A percentile compares a stretch with the other conserved stretches of the same genome.
phyloP scores from a whole-genome alignment of 805 yeast species.

The Alloascoidea hylecoeti region DNA sequence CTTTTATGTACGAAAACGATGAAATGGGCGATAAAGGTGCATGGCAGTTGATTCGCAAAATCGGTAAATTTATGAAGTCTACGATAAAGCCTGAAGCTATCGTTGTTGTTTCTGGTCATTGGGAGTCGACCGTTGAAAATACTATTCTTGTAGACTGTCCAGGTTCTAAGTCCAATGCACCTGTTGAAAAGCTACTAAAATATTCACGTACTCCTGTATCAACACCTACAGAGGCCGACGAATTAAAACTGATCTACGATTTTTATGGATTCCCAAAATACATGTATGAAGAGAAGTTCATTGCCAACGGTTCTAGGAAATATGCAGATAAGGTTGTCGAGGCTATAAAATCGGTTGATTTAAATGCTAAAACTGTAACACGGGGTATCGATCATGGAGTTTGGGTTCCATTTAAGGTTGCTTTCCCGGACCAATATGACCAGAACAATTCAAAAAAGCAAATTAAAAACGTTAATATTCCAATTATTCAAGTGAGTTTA shows the following conservation, averaged over 20 bases:
- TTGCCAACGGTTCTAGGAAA: conserved; percentile 25
- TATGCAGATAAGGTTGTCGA: conserved; percentile 30
- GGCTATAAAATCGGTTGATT: conserved; percentile 26
- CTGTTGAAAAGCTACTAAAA: conserved; percentile 4
- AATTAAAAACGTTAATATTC: conserved; percentile 16
- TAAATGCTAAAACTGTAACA: conserved; percentile 26
- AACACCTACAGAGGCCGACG: conserved; percentile 13
- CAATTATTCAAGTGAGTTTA: conserved; percentile 27
- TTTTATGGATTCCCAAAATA: conserved; percentile 58
- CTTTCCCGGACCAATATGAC: conserved; percentile 31
- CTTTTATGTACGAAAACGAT: conserved; percentile 44
- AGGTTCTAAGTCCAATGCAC: background rate
- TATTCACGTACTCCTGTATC: background rate
- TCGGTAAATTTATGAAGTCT: conserved; percentile 38
- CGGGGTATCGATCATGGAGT: conserved; percentile 75
- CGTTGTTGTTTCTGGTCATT: conserved; percentile 63
- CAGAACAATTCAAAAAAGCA: conserved; percentile 12
- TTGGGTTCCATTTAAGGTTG: conserved; percentile 71
- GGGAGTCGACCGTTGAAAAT: conserved; percentile 37
- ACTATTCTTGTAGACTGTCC: conserved; percentile 37
- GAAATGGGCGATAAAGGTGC: conserved; percentile 47
- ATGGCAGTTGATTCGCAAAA: conserved; percentile 28
- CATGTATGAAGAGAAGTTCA: conserved; percentile 52
- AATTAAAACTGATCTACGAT: conserved; percentile 55
- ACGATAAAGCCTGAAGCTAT: conserved; percentile 49